Percentiles rank a stretch among this genome's conserved stretches.
Evolutionary conservation across 345 rosid species (phyloP).

Genomic region (Aegle marmelos): DNA sequence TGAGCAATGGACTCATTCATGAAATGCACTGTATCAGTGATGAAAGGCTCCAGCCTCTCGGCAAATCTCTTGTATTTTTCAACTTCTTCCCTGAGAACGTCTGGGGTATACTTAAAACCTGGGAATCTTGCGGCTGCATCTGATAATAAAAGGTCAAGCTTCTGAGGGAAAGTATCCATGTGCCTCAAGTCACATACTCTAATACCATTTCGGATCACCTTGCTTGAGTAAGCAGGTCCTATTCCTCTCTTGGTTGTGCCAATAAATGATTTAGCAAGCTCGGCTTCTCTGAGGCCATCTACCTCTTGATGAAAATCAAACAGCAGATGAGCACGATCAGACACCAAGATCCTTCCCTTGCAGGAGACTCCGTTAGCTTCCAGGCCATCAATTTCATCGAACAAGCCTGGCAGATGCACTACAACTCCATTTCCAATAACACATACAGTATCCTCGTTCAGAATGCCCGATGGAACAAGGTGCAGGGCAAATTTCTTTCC

Average conservation of each 20-base stretch:
- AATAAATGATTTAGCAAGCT: slow-evolving; percentile 85
- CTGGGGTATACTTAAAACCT: slow-evolving; percentile 63
- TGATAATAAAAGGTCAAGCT: slow-evolving; percentile 68
- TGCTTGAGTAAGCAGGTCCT: slow-evolving; percentile 89
- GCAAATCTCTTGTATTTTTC: slow-evolving; percentile 89
- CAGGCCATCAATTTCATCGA: slow-evolving; percentile 80
- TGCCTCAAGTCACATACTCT: slow-evolving; percentile 90
- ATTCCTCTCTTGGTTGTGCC: slow-evolving; percentile 97
- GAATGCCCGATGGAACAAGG: slow-evolving; percentile 92
- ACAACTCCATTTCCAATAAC: slow-evolving; percentile 96
- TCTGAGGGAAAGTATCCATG: slow-evolving; percentile 90
- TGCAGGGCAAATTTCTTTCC: slow-evolving; percentile 97
- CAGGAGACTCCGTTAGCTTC: slow-evolving; percentile 82
- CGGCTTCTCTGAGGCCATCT: slow-evolving; percentile 84
- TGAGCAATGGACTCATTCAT: slow-evolving; percentile 72
- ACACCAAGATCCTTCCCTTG: slow-evolving; percentile 86
- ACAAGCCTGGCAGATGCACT: slow-evolving; percentile 82
- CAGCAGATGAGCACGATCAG: slow-evolving; percentile 87
- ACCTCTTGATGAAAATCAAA: slow-evolving; percentile 93
- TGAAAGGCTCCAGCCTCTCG: slow-evolving; percentile 86
- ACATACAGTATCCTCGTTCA: slow-evolving; percentile 83
- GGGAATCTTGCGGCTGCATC: slow-evolving; percentile 82
- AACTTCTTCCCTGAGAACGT: slow-evolving; percentile 80
- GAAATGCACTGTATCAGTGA: slow-evolving; percentile 82
- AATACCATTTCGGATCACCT: slow-evolving; percentile 80